These are phyloP conservation scores for Astragalus glycyphyllos DNA, from an alignment of 306 rosid species.

Conservation along the genomic window DNA sequence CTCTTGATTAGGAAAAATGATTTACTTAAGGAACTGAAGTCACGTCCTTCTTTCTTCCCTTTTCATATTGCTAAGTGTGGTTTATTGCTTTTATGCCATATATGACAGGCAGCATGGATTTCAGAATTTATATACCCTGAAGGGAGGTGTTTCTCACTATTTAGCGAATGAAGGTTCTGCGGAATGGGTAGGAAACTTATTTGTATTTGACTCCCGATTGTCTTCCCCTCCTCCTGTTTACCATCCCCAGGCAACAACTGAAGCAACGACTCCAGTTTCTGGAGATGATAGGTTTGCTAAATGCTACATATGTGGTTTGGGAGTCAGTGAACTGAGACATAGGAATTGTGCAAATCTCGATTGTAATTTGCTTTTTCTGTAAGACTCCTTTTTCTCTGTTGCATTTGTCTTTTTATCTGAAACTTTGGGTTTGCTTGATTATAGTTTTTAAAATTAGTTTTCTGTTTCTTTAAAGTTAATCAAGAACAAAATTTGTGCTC, in stretches of 20 bases:
- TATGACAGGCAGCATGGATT: slow-evolving; percentile 82
- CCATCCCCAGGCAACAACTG: slow-evolving; percentile 51
- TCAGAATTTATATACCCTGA: slow-evolving; percentile 73
- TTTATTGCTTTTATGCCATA: slow-evolving; percentile 35
- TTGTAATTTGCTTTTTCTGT: slow-evolving; percentile 90
- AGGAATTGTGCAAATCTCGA: slow-evolving; percentile 94
- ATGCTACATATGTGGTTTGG: slow-evolving; percentile 69
- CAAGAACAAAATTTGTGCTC: too few species aligned
- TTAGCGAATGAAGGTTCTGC: slow-evolving; percentile 75
- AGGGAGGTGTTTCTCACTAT: slow-evolving; percentile 90
- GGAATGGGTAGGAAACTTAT: slow-evolving; percentile 88
- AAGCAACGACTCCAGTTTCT: slow-evolving; percentile 48
- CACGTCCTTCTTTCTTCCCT: neutral
- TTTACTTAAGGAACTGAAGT: slow-evolving; percentile 7
- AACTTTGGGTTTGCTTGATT: slow-evolving; percentile 1
- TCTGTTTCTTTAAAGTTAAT: too few species aligned
- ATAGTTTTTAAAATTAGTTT: neutral
- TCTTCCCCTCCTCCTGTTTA: slow-evolving; percentile 78
- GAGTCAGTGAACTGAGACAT: slow-evolving; percentile 78
- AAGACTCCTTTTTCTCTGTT: slow-evolving; percentile 49
- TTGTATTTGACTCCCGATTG: slow-evolving; percentile 92
- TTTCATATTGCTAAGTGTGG: slow-evolving; percentile 18
- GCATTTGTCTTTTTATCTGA: slow-evolving; percentile 1
- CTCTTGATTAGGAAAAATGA: too few species aligned
- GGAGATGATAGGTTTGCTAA: slow-evolving; percentile 63